These are phyloP conservation scores for Pulveroboletus sp. DNA, from an alignment of 768 basidiomycete genomes.

Conservation along the genomic window DNA sequence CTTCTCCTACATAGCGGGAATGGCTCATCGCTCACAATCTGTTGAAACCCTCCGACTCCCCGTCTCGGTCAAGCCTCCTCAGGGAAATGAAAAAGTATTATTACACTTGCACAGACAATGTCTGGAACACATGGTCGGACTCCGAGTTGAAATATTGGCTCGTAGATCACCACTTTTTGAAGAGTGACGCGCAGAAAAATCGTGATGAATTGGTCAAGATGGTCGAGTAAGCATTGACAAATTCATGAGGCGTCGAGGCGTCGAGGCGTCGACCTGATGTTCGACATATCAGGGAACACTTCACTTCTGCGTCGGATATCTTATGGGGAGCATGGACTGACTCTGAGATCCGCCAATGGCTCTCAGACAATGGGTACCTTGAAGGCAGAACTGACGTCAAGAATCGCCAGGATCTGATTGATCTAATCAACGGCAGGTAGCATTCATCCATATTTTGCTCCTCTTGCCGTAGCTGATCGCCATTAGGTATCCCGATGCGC, in stretches of 20 bases:
- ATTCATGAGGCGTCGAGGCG: too few species aligned
- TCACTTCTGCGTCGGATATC: constrained; percentile 55
- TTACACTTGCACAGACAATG: constrained; percentile 52
- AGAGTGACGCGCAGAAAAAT: constrained; percentile 61
- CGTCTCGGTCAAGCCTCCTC: constrained; percentile 52
- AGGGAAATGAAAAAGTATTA: constrained; percentile 78
- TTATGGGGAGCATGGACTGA: constrained; percentile 73
- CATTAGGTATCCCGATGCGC: constrained; percentile 52
- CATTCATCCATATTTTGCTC: neutral
- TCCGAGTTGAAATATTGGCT: constrained; percentile 78
- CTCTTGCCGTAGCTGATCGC: neutral
- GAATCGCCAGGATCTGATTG: constrained; percentile 74
- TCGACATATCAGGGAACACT: constrained; percentile 57
- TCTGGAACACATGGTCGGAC: constrained; percentile 74
- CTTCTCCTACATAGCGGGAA: constrained; percentile 52
- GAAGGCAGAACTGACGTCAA: constrained; percentile 46
- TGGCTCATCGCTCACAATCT: constrained; percentile 85
- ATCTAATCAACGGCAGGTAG: constrained; percentile 70
- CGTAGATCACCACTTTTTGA: constrained; percentile 67
- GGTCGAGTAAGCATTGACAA: constrained; percentile 47
- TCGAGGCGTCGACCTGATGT: neutral
- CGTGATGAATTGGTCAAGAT: constrained; percentile 79
- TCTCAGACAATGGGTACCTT: constrained; percentile 70
- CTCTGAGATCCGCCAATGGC: constrained; percentile 67
- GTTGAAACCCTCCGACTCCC: constrained; percentile 57